Evolutionary conservation across 805 yeast genomes (phyloP), one percentile per base, ranked within the genome.

Genomic region (Clavispora vitiphila): DNA sequence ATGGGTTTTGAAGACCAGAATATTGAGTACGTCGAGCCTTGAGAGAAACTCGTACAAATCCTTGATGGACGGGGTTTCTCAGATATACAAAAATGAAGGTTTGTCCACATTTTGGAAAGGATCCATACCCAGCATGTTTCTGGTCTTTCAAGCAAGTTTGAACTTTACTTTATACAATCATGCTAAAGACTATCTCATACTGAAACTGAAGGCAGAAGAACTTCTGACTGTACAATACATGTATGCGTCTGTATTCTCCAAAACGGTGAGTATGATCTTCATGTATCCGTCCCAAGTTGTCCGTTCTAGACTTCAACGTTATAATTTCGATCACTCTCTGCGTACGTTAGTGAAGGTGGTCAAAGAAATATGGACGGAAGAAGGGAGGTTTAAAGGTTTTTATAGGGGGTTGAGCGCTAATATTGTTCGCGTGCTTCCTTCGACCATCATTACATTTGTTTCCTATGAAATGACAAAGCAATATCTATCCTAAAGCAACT

Each of bases 1-100:
- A 9, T 91, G 99, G 99, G 96, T 93, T 1, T 60, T 93, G 15
- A 93, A 93, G 61, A 93, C 99, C 0, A 72, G 98, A 47, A 83
- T 91, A 50, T 71, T 90, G 54, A 80, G 89, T 15, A 76, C 77
- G 2, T 62, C 76, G 2, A 62, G 65, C 29, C 45, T 46, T 1
- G 51, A 65, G 0, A 67, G 69, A 0, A 73, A 72, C 12, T 81
- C 86, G 0, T 87, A 88, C 55, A 60, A 61, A 8, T 78, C 87
- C 0, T 62, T 81, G 6, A 9, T 54, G 15, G 78, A 79, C 44
- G 95, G 95, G 1, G 53, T 80, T 0, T 42, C 43, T 5, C 58
- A 70, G 19, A 74, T 87, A 11, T 47, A 68, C 11, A 51, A 49
- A 21, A 65, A 69, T 1, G 88, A 86, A 52, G 93, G 95, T 0